Evolutionary conservation across 139 green algal species (phyloP), one percentile per base, ranked within the genome.

Genomic region (Gonium pectorale): DNA sequence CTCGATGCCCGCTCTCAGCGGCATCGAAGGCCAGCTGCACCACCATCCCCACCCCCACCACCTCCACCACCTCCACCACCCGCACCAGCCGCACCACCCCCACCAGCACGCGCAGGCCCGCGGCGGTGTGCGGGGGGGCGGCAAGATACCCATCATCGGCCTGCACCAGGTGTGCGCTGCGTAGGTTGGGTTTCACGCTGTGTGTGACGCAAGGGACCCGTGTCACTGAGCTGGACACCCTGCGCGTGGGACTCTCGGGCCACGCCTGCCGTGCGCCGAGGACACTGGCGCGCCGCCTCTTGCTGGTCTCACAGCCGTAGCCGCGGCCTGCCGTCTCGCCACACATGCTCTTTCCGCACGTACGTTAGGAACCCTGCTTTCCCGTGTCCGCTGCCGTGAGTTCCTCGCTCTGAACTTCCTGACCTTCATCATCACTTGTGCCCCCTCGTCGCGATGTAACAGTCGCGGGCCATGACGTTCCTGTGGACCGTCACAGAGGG

Each of bases 401-500:
- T n/a, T n/a, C 46, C 46, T 15, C 46, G 15, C 46, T 24, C 15
- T 15, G 46, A 15, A 11, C 46, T 24, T 24, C 46, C 46, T 24
- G 46, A 54, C 46, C 11, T 15, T 11, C 46, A 24, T 54, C 15
- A 15, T 11, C 21, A 27, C 54, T 19, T 63, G 21, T 6, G 54
- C 54, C 22, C 21, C 22, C 11, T 41, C 8, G 9, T 41, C 24
- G 13, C n/a, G 9, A 21, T 68, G 64, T 31, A 29, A 54, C 52
- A 80, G 72, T 67, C 52, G 26, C 72, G 72, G 2, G 44, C 72
- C 5, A 33, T 80, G 35, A 80, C 37, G 35, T 80, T 54, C 49
- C 72, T 80, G 37, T 80, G 72, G 72, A 67, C 72, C 33, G 72
- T 80, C 35, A 80, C 72, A 22, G 72, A 67, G 35, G 52, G 72